These are phyloP conservation scores for Verticillium klebahnii DNA, from an alignment of 2,329 filamentous ascomycete species.

Conservation along the genomic window DNA sequence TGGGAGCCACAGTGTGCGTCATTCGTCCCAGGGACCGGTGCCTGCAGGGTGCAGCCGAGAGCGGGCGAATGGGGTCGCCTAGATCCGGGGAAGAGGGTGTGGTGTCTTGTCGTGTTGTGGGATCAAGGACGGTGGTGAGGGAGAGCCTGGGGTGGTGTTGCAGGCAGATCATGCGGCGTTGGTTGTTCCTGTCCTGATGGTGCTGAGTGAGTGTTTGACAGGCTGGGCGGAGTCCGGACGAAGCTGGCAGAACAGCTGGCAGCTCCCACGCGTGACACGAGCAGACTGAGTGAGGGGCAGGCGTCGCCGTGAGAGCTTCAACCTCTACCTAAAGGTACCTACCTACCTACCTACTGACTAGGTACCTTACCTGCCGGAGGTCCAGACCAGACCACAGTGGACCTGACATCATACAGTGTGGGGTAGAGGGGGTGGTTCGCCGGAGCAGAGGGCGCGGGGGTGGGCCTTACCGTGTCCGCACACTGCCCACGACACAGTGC, in stretches of 20 bases:
- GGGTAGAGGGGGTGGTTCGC: too few species aligned
- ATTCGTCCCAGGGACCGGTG: background rate
- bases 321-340: background rate
- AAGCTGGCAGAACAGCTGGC: background rate
- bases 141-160: background rate
- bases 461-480: too few species aligned
- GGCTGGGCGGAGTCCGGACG: background rate
- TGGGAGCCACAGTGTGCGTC: background rate
- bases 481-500: too few species aligned
- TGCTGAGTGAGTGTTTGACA: background rate
- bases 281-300: background rate
- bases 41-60: background rate
- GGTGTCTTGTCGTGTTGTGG: background rate
- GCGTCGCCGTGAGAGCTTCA: background rate
- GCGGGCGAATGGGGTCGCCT: background rate
- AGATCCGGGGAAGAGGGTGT: background rate
- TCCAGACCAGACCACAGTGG: background rate
- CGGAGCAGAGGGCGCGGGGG: too few species aligned
- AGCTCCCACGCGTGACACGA: background rate
- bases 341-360: too few species aligned
- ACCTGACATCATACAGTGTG: background rate
- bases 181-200: background rate
- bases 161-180: background rate
- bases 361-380: too few species aligned
- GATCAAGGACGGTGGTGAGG: background rate